Evolutionary conservation across 768 basidiomycete species (phyloP).

Genomic region (Kwoniella mangroviensis): DNA sequence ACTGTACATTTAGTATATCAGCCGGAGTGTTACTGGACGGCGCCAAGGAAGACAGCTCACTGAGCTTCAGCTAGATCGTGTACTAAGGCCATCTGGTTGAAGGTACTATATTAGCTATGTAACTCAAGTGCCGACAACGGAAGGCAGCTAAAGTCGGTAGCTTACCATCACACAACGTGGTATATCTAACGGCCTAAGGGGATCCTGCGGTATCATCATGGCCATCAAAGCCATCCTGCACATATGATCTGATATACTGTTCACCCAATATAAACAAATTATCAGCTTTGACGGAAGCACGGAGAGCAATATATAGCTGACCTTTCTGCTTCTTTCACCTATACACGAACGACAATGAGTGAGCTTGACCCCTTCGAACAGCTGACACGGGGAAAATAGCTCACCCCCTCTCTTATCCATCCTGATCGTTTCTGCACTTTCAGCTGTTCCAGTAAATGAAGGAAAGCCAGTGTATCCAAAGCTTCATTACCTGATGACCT

Average conservation of each 20-base stretch:
- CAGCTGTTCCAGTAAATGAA: constrained; percentile 83
- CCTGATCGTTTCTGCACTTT: constrained; percentile 98
- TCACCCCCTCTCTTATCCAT: constrained; percentile 83
- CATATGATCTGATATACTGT: constrained; percentile 94
- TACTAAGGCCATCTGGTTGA: constrained; percentile 74
- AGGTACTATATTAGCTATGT: neutral
- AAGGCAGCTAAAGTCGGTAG: neutral
- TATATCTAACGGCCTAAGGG: constrained; percentile 67
- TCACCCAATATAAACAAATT: neutral
- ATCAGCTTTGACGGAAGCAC: too few species aligned
- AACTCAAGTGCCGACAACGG: neutral
- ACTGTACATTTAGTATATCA: constrained; percentile 42
- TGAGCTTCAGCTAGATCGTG: constrained; percentile 96
- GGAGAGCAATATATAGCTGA: too few species aligned
- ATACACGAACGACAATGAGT: constrained; percentile 3
- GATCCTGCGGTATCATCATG: constrained; percentile 78
- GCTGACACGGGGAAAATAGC: constrained; percentile 37
- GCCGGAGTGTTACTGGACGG: neutral
- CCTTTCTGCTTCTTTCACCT: constrained; percentile 89
- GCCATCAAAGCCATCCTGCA: constrained; percentile 87
- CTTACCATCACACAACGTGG: constrained; percentile 54
- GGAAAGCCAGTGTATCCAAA: constrained; percentile 79
- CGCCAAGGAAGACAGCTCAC: constrained; percentile 56
- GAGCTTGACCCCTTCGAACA: neutral
- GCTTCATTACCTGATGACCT: constrained; percentile 62